Evolutionary conservation across 371 early-diverging fungal genomes (phyloP).

Genomic region (Apophysomyces ossiformis): DNA sequence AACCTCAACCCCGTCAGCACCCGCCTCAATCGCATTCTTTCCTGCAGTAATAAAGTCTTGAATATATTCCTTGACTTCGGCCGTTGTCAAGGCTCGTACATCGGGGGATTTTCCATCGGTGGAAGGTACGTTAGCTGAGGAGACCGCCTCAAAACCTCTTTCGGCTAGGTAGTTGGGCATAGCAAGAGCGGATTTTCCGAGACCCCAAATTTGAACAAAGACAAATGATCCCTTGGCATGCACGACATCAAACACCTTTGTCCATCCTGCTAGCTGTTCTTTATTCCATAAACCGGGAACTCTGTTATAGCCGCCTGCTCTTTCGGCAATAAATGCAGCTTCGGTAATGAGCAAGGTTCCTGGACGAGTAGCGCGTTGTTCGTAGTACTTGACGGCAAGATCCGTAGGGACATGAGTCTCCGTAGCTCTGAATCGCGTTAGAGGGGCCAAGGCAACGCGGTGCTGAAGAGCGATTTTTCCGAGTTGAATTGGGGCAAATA

Average conservation of each 20-base stretch:
- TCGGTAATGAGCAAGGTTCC: conserved; percentile 65
- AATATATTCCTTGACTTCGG: too few species aligned
- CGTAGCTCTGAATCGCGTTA: conserved; percentile 50
- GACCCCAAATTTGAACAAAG: conserved; percentile 64
- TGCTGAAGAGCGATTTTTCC: conserved; percentile 41
- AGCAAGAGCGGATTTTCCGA: conserved; percentile 28
- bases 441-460: conserved; percentile 58
- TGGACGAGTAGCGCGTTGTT: conserved; percentile 52
- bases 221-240: conserved; percentile 61
- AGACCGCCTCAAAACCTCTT: neutral
- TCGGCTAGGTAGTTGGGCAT: conserved; percentile 16
- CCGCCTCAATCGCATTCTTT: too few species aligned
- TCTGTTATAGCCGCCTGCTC: conserved; percentile 39
- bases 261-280: conserved; percentile 62
- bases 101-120: too few species aligned
- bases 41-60: too few species aligned
- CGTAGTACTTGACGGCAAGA: conserved; percentile 56
- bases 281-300: conserved; percentile 52
- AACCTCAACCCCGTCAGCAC: too few species aligned
- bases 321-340: conserved; percentile 48
- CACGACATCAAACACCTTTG: conserved; percentile 57
- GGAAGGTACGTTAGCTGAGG: too few species aligned
- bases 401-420: conserved; percentile 40
- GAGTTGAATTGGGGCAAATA: conserved; percentile 37
- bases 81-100: too few species aligned